Conservation (phyloP, 768 basidiomycete species). For the Mycena galopus region DNA sequence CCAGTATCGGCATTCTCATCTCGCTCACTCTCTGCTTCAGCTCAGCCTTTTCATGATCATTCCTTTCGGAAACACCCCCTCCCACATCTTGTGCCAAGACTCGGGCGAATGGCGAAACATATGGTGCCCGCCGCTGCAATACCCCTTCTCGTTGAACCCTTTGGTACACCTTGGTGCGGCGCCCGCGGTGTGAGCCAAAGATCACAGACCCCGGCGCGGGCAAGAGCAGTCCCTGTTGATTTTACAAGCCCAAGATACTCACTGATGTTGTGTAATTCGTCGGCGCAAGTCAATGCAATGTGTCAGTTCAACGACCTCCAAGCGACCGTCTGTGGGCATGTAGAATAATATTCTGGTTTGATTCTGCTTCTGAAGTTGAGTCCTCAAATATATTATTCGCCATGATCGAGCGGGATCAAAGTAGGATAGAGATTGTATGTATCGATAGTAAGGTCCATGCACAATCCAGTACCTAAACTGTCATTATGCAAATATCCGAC, state of each 20-base stretch:
- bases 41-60: constrained; percentile 41
- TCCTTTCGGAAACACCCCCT: constrained; percentile 48
- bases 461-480: background rate
- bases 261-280: too few species aligned
- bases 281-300: too few species aligned
- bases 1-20: background rate
- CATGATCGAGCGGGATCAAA: background rate
- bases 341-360: too few species aligned
- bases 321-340: too few species aligned
- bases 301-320: too few species aligned
- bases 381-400: too few species aligned
- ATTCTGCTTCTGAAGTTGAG: too few species aligned
- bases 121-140: constrained; percentile 21
- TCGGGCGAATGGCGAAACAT: constrained; percentile 57
- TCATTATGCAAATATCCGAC: background rate
- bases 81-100: constrained; percentile 53
- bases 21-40: constrained; percentile 19
- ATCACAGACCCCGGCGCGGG: constrained; percentile 50
- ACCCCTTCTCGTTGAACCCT: constrained; percentile 38
- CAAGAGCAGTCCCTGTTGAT: constrained; percentile 48
- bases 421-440: constrained; percentile 11
- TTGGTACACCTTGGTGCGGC: constrained; percentile 48
- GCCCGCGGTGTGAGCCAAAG: constrained; percentile 53
- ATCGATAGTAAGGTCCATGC: constrained; percentile 26
- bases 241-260: too few species aligned